Conservation (phyloP, 1,284 basidiomycete genomes). For the Amylostereum areolatum region DNA sequence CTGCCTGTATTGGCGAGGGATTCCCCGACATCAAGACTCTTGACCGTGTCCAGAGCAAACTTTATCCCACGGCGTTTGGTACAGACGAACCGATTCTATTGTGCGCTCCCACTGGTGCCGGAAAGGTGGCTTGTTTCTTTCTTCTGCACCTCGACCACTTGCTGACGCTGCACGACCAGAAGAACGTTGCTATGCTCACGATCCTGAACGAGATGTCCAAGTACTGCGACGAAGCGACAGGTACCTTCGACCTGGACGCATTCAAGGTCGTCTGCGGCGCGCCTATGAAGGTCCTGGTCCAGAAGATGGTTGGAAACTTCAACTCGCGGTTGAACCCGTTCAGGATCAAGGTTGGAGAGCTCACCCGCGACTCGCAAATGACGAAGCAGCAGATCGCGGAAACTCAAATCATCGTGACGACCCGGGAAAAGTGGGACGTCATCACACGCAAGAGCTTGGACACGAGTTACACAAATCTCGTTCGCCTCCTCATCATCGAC, state of each 20-base stretch:
- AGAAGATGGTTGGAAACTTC: constrained; percentile 97
- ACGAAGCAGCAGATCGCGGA: constrained; percentile 97
- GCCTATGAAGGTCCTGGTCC: constrained; percentile 98
- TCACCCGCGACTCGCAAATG: constrained; percentile 97
- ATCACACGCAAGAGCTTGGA: constrained; percentile 98
- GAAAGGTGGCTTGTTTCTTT: constrained; percentile 65
- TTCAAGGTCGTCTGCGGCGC: constrained; percentile 99
- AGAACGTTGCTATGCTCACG: constrained; percentile 96
- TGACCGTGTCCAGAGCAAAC: constrained; percentile 92
- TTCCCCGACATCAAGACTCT: constrained; percentile 78
- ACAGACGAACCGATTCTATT: constrained; percentile 93
- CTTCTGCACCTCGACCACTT: constrained; percentile 1
- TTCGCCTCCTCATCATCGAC: constrained; percentile 95
- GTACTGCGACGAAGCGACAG: constrained; percentile 78
- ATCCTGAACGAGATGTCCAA: constrained; percentile 87
- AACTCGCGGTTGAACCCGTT: constrained; percentile 75
- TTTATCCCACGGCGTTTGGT: constrained; percentile 91
- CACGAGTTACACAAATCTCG: constrained; percentile 95
- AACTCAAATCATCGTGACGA: constrained; percentile 98
- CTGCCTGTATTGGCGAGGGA: constrained; percentile 87
- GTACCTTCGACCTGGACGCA: constrained; percentile 80
- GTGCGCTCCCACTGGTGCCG: constrained; percentile 98
- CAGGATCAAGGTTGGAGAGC: constrained; percentile 88
- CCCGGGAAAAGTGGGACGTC: constrained; percentile 99
- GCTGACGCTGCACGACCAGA: constrained; percentile 43